Conservation (phyloP, 2,329 filamentous ascomycete species). For the Fusarium longipes region DNA sequence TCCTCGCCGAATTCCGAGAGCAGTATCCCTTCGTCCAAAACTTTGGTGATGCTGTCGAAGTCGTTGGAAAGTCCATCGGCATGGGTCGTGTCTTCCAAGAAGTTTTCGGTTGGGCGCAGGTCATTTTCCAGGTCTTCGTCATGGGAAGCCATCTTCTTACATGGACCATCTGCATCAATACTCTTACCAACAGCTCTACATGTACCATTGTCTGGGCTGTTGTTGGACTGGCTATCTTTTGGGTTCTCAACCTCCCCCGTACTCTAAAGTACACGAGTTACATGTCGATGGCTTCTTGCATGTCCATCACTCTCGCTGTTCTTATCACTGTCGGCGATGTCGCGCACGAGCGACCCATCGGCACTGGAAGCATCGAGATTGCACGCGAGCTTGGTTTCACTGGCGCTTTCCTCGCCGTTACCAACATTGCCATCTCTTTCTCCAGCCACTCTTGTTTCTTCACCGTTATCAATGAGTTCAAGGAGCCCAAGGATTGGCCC, state of each 20-base stretch:
- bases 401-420: constrained; percentile 66
- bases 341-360: constrained; percentile 58
- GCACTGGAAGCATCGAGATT: constrained; percentile 49
- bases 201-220: constrained; percentile 74
- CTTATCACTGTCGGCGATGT: constrained; percentile 73
- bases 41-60: constrained; percentile 73
- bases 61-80: constrained; percentile 60
- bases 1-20: constrained; percentile 75
- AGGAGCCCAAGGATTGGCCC: constrained; percentile 60
- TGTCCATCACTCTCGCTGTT: constrained; percentile 71
- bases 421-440: constrained; percentile 76
- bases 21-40: constrained; percentile 74
- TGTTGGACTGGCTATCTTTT: constrained; percentile 68
- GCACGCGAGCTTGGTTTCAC: constrained; percentile 57
- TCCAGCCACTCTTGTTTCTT: constrained; percentile 76
- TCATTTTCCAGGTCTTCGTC: constrained; percentile 73
- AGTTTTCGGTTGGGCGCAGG: constrained; percentile 68
- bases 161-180: constrained; percentile 75
- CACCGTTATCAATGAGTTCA: constrained; percentile 72
- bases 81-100: constrained; percentile 67
- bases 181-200: constrained; percentile 66
- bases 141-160: constrained; percentile 77
- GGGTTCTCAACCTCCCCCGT: constrained; percentile 68
- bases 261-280: constrained; percentile 72
- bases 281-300: constrained; percentile 70